Conservation (phyloP, 305 asterid species). For the Fraxinus xanthoxyloides region DNA sequence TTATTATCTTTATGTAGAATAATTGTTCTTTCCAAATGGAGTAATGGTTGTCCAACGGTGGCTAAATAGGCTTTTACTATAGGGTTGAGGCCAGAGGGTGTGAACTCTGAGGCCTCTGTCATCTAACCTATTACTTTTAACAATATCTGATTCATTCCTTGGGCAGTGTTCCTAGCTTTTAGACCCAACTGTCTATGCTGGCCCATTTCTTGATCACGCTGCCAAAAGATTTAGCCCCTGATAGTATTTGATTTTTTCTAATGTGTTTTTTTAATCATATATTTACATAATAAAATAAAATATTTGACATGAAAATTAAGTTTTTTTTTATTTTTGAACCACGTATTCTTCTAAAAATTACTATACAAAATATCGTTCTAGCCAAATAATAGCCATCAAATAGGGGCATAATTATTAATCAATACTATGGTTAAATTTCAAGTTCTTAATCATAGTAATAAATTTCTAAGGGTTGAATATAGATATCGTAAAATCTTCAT, state of each 20-base stretch:
- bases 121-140: not conserved
- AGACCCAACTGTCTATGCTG: not conserved
- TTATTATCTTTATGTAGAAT: no score
- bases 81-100: not conserved
- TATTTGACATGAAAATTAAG: no score
- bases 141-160: not conserved
- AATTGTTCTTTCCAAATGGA: no score
- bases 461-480: not conserved
- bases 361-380: no score
- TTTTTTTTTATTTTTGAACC: no score
- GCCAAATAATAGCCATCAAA: no score
- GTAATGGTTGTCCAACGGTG: no score
- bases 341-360: no score
- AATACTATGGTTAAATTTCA: not conserved
- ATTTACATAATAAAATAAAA: no score
- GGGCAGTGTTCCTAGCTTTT: slow-evolving; percentile 24
- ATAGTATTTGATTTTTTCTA: no score
- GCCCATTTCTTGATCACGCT: not conserved
- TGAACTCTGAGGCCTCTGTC: not conserved
- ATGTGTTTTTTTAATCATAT: no score
- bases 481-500: not conserved
- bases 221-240: not conserved
- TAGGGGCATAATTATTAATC: not conserved
- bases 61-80: not conserved
- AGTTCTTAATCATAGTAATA: not conserved